Percentiles rank a stretch among this genome's conserved stretches.
These are phyloP conservation scores for Moesziomyces antarcticus DNA, from an alignment of 1,284 basidiomycete genomes.

Conservation along the genomic window DNA sequence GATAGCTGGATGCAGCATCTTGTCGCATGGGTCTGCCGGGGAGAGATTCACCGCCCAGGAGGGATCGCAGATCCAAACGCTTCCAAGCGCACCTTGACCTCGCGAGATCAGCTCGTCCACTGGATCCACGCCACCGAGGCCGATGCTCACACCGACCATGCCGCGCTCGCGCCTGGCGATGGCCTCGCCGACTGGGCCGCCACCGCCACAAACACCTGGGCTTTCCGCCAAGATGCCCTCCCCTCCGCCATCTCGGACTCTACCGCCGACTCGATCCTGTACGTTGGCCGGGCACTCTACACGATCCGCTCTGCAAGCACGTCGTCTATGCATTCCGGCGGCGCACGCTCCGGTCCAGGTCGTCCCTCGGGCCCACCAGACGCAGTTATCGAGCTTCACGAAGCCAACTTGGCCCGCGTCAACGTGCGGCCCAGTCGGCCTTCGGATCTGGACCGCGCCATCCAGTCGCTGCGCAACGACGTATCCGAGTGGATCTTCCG, in stretches of 20 bases:
- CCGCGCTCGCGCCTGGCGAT: slow-evolving; percentile 19
- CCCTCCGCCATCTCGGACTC: slow-evolving; percentile 79
- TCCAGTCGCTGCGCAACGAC: slow-evolving; percentile 75
- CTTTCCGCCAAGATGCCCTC: slow-evolving; percentile 74
- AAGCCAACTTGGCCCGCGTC: slow-evolving; percentile 16
- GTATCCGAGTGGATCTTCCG: slow-evolving; percentile 91
- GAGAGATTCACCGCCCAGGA: slow-evolving; percentile 41
- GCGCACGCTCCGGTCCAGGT: slow-evolving; percentile 4
- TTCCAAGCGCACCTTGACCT: slow-evolving; percentile 22
- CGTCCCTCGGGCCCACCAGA: slow-evolving; percentile 33
- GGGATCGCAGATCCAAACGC: slow-evolving; percentile 33
- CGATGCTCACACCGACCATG: slow-evolving; percentile 20
- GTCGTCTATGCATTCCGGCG: slow-evolving; percentile 5
- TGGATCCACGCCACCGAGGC: slow-evolving; percentile 36
- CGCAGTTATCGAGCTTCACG: slow-evolving; percentile 36
- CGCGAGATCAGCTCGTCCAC: slow-evolving; percentile 35
- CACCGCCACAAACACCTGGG: slow-evolving; percentile 58
- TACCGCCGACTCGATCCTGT: slow-evolving; percentile 82
- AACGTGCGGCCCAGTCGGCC: slow-evolving; percentile 32
- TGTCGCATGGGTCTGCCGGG: slow-evolving; percentile 48
- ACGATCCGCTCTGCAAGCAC: slow-evolving; percentile 74
- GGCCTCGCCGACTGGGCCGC: slow-evolving; percentile 40
- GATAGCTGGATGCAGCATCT: slow-evolving; percentile 52
- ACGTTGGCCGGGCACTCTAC: slow-evolving; percentile 85
- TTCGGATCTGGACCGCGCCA: slow-evolving; percentile 26